Base-by-base conservation (phyloP, 305 asterid species). In the Fraxinus ornus region DNA sequence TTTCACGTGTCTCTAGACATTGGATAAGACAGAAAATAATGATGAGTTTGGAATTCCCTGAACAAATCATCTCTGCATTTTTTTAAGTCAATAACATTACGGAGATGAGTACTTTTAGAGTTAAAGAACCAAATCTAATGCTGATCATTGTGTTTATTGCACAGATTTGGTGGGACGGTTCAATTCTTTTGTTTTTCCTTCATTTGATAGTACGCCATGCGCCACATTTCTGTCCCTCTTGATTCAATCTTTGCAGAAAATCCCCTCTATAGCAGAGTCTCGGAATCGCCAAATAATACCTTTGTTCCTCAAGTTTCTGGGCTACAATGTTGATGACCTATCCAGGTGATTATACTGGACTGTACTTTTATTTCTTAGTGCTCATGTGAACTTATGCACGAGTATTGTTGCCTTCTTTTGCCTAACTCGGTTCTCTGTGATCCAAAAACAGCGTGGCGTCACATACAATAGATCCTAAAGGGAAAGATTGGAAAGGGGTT, bases 291-390 rank as follows among this genome's bases (percentile, higher is more conserved):
- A 93, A 80, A 84, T 94, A 79, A 78, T 96, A 79, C 95, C 97
- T 83, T 84, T 94, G 90, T 96, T 96, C 85, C 83, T 96, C 87
- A 92, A 89, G 91, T 94, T 92, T 83, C 80, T 96, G 79, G 99
- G 98, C 82, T 93, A 93, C 84, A 81, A 77, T 80, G 90, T 83
- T 76, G 89, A 88, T 76, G 88, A 90, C 62, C 84, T 82, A 72
- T 49, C 82, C 78, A 91, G 99, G 98, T 96, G 80, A 64, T 77
- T 76, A 52, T 79, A 73, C 87, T 79, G 60, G 36, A 78, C 80
- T 37, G 39, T 76, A 79, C 68, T 75, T 84, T 77, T 5, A 9
- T n/a, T 33, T 55, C 8, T 57, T 80, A 60, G 41, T 30, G 32
- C 77, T 44, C 80, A n/a, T 80, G 66, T 78, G 79, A 41, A 84